Percentiles rank a stretch among this genome's conserved stretches.
phyloP scores from a whole-genome alignment of 2,329 filamentous ascomycete genomes.

The Aspergillus aculeatinus region DNA sequence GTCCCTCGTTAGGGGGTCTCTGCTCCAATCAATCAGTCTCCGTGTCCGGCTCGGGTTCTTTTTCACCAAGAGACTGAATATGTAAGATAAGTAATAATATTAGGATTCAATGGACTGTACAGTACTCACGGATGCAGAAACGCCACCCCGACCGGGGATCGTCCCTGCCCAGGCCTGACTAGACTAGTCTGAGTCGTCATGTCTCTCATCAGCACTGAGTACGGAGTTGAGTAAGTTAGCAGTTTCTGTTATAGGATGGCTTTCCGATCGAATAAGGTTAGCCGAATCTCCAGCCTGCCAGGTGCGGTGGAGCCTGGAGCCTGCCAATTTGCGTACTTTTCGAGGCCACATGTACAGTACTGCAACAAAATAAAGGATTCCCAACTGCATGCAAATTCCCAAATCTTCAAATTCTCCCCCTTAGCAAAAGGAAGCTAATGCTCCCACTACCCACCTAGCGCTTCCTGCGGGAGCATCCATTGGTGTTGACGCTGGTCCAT shows the following conservation, averaged over 20 bases:
- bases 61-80: background rate
- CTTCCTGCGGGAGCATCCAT: background rate
- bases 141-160: conserved; percentile 6
- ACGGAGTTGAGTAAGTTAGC: background rate
- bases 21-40: background rate
- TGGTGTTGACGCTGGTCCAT: background rate
- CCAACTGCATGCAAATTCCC: background rate
- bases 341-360: background rate
- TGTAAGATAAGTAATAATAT: background rate
- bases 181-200: background rate
- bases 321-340: background rate
- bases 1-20: background rate
- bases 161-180: conserved; percentile 1
- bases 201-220: background rate
- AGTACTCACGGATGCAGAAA: conserved; percentile 1
- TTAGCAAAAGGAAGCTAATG: background rate
- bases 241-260: background rate
- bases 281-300: background rate
- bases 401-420: background rate
- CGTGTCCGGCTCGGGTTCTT: background rate
- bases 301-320: background rate
- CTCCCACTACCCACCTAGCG: background rate
- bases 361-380: background rate
- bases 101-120: background rate
- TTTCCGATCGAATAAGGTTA: background rate